phyloP scores from a whole-genome alignment of 2,329 filamentous ascomycete species.

The Claviceps paspali region DNA sequence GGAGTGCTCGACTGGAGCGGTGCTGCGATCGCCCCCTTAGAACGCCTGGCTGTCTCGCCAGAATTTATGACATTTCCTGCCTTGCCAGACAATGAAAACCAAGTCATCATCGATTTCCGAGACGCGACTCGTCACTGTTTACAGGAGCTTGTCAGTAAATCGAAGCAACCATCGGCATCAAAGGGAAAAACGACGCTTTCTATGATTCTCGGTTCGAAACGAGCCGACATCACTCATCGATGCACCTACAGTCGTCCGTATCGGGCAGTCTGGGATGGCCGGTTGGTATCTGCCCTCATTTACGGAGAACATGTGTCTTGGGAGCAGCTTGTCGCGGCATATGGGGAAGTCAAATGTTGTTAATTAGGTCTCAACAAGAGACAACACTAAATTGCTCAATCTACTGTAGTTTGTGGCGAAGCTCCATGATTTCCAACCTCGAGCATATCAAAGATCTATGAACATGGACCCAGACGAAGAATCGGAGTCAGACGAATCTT shows the following conservation, averaged over 20 bases:
- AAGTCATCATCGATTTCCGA: constrained; percentile 4
- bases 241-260: constrained; percentile 5
- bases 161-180: not conserved
- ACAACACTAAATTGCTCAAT: too few species aligned
- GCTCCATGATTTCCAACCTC: too few species aligned
- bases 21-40: constrained; percentile 2
- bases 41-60: constrained; percentile 6
- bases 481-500: constrained; percentile 4
- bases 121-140: constrained; percentile 3
- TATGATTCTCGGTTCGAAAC: constrained; percentile 5
- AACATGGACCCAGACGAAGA: too few species aligned
- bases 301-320: constrained; percentile 1
- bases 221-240: constrained; percentile 4
- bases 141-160: constrained; percentile 1
- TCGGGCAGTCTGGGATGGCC: constrained; percentile 4
- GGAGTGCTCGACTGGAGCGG: constrained; percentile 3
- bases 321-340: constrained; percentile 4
- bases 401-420: too few species aligned
- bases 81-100: constrained; percentile 1
- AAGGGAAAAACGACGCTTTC: constrained; percentile 3
- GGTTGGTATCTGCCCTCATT: constrained; percentile 3
- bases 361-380: too few species aligned
- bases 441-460: too few species aligned
- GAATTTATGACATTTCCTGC: constrained; percentile 6
- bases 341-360: constrained; percentile 1